Conservation (phyloP, 345 rosid genomes). For the Brassica rapa region DNA sequence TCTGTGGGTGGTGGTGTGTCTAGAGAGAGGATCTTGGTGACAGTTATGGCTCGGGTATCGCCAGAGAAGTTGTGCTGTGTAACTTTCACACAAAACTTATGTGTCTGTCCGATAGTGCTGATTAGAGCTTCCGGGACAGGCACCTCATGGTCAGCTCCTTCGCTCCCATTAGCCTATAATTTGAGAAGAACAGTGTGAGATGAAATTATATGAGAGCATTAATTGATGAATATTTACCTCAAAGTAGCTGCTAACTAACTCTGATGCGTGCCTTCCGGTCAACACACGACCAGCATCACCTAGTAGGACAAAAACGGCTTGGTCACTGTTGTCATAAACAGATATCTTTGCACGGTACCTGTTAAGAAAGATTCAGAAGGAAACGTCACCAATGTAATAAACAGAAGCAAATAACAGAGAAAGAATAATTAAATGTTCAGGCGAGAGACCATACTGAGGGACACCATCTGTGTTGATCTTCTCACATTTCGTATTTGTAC, state of each 20-base stretch:
- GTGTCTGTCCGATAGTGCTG: not conserved
- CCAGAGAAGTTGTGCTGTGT: not conserved
- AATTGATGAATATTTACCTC: not conserved
- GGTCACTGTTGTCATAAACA: not conserved
- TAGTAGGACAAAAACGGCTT: not conserved
- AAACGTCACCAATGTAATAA: too few species aligned
- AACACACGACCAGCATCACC: not conserved
- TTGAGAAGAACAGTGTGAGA: not conserved
- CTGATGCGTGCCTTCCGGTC: not conserved
- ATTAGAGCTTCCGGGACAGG: not conserved
- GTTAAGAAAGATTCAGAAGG: too few species aligned
- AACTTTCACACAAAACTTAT: not conserved
- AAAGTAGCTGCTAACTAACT: not conserved
- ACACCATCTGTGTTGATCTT: too few species aligned
- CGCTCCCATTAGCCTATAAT: not conserved
- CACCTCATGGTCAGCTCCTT: not conserved
- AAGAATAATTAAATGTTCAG: too few species aligned
- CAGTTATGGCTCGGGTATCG: not conserved
- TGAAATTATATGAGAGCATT: not conserved
- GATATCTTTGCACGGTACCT: not conserved
- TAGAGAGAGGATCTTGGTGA: too few species aligned
- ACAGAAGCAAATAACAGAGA: too few species aligned
- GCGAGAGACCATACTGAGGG: too few species aligned
- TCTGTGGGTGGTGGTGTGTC: too few species aligned
- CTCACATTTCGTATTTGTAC: too few species aligned